Conservation (phyloP, 768 basidiomycete species). For the Gloeostereum incarnatum region DNA sequence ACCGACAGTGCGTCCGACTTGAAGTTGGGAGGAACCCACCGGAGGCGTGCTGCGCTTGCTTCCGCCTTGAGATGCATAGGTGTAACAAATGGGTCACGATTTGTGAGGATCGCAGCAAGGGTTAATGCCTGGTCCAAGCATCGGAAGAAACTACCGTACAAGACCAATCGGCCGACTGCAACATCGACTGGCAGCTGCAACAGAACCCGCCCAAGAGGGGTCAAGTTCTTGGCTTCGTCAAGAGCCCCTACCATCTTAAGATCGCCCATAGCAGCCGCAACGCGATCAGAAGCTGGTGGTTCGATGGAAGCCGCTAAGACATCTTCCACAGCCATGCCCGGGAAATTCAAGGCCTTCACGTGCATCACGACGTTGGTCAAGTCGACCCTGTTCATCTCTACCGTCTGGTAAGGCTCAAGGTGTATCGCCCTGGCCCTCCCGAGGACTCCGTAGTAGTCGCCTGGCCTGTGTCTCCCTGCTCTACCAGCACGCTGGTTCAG, state of each 20-base stretch:
- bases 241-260: slow-evolving; percentile 85
- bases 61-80: slow-evolving; percentile 70
- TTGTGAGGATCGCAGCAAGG: slow-evolving; percentile 84
- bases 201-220: slow-evolving; percentile 81
- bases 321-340: slow-evolving; percentile 77
- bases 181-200: slow-evolving; percentile 86
- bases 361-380: slow-evolving; percentile 94
- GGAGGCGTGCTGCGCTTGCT: slow-evolving; percentile 63
- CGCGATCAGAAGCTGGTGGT: slow-evolving; percentile 71
- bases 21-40: slow-evolving; percentile 74
- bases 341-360: slow-evolving; percentile 87
- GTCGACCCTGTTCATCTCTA: slow-evolving; percentile 92
- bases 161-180: slow-evolving; percentile 80
- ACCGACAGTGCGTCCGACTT: slow-evolving; percentile 78
- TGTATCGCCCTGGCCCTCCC: slow-evolving; percentile 48
- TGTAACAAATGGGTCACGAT: slow-evolving; percentile 84
- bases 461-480: slow-evolving; percentile 84
- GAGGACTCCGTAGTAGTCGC: slow-evolving; percentile 86
- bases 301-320: slow-evolving; percentile 82
- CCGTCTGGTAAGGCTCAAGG: slow-evolving; percentile 75
- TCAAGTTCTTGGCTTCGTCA: slow-evolving; percentile 65
- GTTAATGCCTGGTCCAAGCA: slow-evolving; percentile 85
- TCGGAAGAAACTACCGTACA: slow-evolving; percentile 89
- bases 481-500: slow-evolving; percentile 88
- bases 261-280: slow-evolving; percentile 69